Evolutionary conservation across 345 rosid species (phyloP).

Genomic region (Microcos paniculata): DNA sequence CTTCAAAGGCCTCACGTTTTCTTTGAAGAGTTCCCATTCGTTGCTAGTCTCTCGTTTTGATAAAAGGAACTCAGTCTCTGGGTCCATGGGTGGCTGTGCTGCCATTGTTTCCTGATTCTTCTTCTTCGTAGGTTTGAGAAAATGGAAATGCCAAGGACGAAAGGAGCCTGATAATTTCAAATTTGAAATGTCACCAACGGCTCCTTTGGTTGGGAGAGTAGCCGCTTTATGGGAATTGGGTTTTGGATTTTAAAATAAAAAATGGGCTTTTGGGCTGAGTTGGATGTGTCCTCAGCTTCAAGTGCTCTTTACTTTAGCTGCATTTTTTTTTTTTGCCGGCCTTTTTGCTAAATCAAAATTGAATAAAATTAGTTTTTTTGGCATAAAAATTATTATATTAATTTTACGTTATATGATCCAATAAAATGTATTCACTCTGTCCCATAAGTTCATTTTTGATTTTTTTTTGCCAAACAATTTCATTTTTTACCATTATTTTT

Average conservation of each 20-base stretch:
- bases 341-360: too few relatives aligned
- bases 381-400: too few relatives aligned
- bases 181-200: conserved; percentile 20
- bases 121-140: not conserved
- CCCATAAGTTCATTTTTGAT: too few relatives aligned
- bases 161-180: not conserved
- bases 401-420: too few relatives aligned
- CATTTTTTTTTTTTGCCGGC: too few relatives aligned
- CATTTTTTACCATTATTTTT: too few relatives aligned
- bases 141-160: not conserved
- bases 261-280: not conserved
- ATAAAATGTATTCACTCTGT: too few relatives aligned
- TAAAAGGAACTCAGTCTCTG: conserved; percentile 72
- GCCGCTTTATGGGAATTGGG: not conserved
- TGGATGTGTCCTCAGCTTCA: too few relatives aligned
- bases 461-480: too few relatives aligned
- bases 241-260: not conserved
- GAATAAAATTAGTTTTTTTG: too few relatives aligned
- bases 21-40: conserved; percentile 95
- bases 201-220: not conserved
- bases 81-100: conserved; percentile 41
- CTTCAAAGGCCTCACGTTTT: conserved; percentile 82
- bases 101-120: not conserved
- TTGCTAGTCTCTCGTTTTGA: conserved; percentile 64
- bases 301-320: too few relatives aligned